Conservation (phyloP, 345 rosid species). For the Gossypioides kirkii region DNA sequence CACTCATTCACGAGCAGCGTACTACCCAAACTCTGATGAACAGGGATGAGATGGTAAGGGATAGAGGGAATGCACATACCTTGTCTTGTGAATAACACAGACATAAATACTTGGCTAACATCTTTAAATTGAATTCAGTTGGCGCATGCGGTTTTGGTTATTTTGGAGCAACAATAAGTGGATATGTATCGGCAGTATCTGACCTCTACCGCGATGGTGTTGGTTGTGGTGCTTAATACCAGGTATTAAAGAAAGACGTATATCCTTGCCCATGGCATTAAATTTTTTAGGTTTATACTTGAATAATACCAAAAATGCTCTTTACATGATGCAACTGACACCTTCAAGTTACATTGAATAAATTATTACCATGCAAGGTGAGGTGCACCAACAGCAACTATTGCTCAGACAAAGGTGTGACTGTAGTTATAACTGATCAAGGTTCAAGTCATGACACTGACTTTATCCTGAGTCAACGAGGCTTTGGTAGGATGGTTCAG, state of each 20-base stretch:
- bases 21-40: slow-evolving; percentile 48
- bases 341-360: not conserved
- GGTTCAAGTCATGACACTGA: slow-evolving; percentile 49
- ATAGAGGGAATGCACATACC: not conserved
- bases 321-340: not conserved
- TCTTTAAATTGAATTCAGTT: slow-evolving; percentile 22
- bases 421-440: slow-evolving; percentile 52
- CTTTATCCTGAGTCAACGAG: slow-evolving; percentile 51
- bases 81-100: not conserved
- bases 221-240: slow-evolving; percentile 78
- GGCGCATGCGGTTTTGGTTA: slow-evolving; percentile 68
- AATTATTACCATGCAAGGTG: slow-evolving; percentile 29
- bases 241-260: slow-evolving; percentile 28
- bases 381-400: slow-evolving; percentile 49
- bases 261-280: not conserved
- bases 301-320: not conserved
- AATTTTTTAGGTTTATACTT: not conserved
- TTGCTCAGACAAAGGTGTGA: slow-evolving; percentile 55
- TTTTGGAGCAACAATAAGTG: slow-evolving; percentile 59
- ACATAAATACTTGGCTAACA: slow-evolving; percentile 10
- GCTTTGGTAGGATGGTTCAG: slow-evolving; percentile 59
- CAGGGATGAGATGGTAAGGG: slow-evolving; percentile 53
- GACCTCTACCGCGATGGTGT: slow-evolving; percentile 54
- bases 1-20: slow-evolving; percentile 44
- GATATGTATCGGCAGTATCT: slow-evolving; percentile 64